Percentiles rank a stretch among this genome's conserved stretches.
Conservation (phyloP, 202 grass and related monocot genomes). For the Saccharum hybrid region DNA sequence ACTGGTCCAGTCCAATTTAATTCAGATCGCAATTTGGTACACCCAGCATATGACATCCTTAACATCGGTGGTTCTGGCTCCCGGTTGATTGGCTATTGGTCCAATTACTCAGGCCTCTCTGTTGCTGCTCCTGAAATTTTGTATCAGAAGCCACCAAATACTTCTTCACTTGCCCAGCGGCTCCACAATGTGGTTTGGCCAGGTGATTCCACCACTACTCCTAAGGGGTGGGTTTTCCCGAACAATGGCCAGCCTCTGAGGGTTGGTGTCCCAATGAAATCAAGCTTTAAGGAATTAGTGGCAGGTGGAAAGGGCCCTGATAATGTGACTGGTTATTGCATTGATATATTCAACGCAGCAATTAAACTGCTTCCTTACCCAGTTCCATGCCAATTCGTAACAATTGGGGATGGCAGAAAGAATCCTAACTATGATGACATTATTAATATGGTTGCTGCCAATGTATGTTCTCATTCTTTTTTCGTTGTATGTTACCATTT, state of each 20-base stretch:
- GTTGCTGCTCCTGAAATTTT: constrained; percentile 79
- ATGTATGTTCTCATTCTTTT: constrained; percentile 59
- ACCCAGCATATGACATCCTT: constrained; percentile 82
- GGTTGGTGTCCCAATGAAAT: constrained; percentile 86
- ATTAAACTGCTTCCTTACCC: constrained; percentile 81
- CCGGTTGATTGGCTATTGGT: constrained; percentile 85
- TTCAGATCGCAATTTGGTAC: constrained; percentile 65
- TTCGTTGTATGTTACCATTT: constrained; percentile 37
- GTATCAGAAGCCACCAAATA: constrained; percentile 67
- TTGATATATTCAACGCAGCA: constrained; percentile 87
- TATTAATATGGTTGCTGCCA: constrained; percentile 68
- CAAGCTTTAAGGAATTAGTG: constrained; percentile 82
- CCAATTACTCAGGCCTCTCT: constrained; percentile 89
- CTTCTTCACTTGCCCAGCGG: constrained; percentile 46
- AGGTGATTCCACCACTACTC: constrained; percentile 49
- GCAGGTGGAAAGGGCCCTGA: constrained; percentile 43
- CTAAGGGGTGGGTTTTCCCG: constrained; percentile 94
- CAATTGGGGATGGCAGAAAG: constrained; percentile 71
- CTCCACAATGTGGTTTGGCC: constrained; percentile 79
- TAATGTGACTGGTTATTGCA: constrained; percentile 69
- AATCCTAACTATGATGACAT: constrained; percentile 83
- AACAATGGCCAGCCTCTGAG: constrained; percentile 82
- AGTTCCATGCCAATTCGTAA: constrained; percentile 78
- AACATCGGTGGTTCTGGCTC: constrained; percentile 62
- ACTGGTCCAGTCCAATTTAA: constrained; percentile 72